Base-by-base conservation (phyloP, 2,329 filamentous ascomycete genomes). In the Dissoconium aciculare region DNA sequence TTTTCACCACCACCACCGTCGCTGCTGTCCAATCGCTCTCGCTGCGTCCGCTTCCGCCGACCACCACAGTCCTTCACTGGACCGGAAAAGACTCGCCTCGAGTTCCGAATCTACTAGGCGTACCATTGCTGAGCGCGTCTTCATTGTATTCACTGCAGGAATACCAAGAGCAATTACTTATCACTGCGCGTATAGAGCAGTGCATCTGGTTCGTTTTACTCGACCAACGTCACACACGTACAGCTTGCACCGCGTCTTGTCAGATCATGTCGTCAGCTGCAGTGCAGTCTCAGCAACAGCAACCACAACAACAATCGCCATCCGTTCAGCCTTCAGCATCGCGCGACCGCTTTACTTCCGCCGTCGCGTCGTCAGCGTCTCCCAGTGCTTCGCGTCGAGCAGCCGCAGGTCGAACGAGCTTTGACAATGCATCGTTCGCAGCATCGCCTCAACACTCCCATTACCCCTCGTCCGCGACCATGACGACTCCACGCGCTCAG, bases 401-500 rank as follows among this genome's bases (percentile, higher is more conserved):
- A n/a, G 27, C 17, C 10, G 10, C 28, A n/a, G 15, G 11, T 13
- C 15, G 15, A 9, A 23, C 16, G 6, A 30, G 14, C 15, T 5
- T 17, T 11, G 15, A 21, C 27, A 57, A 62, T 55, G 57, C 55
- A 45, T 52, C 52, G 37, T 47, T 51, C 11, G 52, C 57, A 30
- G 55, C 50, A 47, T 50, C 57, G 32, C 52, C 58, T 48, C 39
- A 51, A 52, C 57, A 42, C 15, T 17, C 34, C 19, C 37, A 55
- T 39, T 51, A 50, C 39, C 43, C 44, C 37, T 48, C 46, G 37
- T 51, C 47, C 42, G 53, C 53, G 35, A 50, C 55, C 40, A 56
- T 55, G 50, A 61, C 57, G 54, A 59, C 62, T 33, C 57, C 63
- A 32, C 59, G 55, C 45, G 53, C 54, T 32, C 54, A 62, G 33